phyloP scores from a whole-genome alignment of 371 early-diverging fungal genomes.

The Saksenaea vasiformis region DNA sequence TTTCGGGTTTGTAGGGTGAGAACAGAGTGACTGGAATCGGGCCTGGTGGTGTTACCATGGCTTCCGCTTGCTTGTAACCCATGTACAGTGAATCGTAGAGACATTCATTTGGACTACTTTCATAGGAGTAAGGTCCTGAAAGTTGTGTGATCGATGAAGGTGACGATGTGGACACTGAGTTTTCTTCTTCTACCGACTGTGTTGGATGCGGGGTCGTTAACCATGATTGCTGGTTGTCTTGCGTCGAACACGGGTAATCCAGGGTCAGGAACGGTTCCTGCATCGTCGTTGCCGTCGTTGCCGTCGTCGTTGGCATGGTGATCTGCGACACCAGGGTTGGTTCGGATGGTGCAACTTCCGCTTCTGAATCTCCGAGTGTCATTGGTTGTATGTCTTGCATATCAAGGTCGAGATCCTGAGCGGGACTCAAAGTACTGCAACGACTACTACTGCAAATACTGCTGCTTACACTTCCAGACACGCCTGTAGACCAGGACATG shows the following conservation, averaged over 20 bases:
- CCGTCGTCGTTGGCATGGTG: background rate
- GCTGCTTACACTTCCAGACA: slow-evolving; percentile 13
- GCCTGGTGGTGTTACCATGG: slow-evolving; percentile 19
- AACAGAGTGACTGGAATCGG: slow-evolving; percentile 27
- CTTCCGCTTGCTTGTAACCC: slow-evolving; percentile 1
- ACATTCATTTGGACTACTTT: background rate
- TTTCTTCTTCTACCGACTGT: slow-evolving; percentile 20
- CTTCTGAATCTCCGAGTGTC: background rate
- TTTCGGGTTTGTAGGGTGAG: slow-evolving; percentile 40
- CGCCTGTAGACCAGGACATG: slow-evolving; percentile 10
- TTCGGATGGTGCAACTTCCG: background rate
- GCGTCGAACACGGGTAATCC: background rate
- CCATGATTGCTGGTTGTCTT: background rate
- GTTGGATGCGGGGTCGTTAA: slow-evolving; percentile 3
- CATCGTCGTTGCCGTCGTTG: too few species aligned
- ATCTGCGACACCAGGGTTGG: slow-evolving; percentile 2
- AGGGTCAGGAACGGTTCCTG: background rate
- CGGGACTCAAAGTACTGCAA: slow-evolving; percentile 35
- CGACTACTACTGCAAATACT: slow-evolving; percentile 24
- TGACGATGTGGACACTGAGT: slow-evolving; percentile 34
- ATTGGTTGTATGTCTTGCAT: slow-evolving; percentile 21
- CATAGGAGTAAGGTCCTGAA: background rate
- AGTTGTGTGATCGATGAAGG: slow-evolving; percentile 27
- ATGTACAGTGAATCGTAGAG: background rate
- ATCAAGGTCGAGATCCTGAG: slow-evolving; percentile 28